Evolutionary conservation across 225 moss, liverwort and hornwort species (phyloP), one percentile per base, ranked within the genome.

Genomic region (Sphagnum tenellum): DNA sequence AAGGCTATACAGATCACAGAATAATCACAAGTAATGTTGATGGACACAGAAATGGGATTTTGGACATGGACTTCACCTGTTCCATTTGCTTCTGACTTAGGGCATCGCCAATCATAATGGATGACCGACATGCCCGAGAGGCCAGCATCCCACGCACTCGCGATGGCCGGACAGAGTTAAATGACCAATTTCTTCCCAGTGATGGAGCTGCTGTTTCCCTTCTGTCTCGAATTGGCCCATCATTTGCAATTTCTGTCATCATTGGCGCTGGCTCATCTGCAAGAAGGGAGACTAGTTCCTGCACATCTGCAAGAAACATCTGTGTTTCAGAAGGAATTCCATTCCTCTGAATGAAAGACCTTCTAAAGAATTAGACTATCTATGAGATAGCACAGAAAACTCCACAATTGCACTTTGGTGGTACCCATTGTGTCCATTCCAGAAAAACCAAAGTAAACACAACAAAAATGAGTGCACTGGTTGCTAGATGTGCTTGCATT

Each of bases 61-160:
- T 29, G 29, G 29, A 29, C 29, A 29, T 29, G 29, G 8, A 60
- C 7, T 13, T 60, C 52, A 94, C 90, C 90, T 82, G 83, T 70
- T 89, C 85, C 96, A 98, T 98, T 76, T 98, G 83, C 57, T 79
- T 85, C 64, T 80, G 89, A 72, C 89, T 90, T n/a, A 98, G 78
- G 52, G 96, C 76, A 60, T 98, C 92, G n/a, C 96, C 96, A 48
- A 98, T 98, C 96, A 87, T 98, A 44, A 86, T 72, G 74, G 96
- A 98, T 47, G 92, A 89, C 69, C 92, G 79, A 71, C 96, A 98
- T 49, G 96, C 92, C 59, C 96, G 79, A 54, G 96, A 98, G 55
- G 96, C 96, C 47, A 98, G 68, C 96, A 98, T 98, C 47, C 76
- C 81, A 70, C 88, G 82, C 3, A 98, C 90, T 61, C 88, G 78